phyloP scores from a whole-genome alignment of 1,284 basidiomycete genomes.

The Ustilago loliicola region DNA sequence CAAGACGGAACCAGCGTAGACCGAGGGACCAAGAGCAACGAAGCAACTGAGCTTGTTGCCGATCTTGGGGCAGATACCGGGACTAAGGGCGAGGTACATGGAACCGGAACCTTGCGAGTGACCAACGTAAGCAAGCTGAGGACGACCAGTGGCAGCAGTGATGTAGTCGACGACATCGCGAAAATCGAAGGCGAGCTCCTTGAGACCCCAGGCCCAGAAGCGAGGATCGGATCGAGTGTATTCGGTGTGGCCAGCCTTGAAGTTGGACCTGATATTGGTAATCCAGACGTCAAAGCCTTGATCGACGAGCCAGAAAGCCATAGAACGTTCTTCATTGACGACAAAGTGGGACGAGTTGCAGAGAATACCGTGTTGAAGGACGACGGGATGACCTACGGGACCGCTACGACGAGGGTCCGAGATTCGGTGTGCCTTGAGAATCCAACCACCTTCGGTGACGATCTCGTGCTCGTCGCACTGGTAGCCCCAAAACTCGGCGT shows the following conservation, averaged over 20 bases:
- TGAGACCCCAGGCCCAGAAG: conserved; percentile 70
- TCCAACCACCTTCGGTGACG: conserved; percentile 67
- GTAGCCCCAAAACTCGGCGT: conserved; percentile 71
- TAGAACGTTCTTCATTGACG: conserved; percentile 66
- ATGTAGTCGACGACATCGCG: conserved; percentile 68
- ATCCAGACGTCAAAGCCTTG: conserved; percentile 70
- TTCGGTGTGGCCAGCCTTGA: conserved; percentile 65
- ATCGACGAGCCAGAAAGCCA: conserved; percentile 70
- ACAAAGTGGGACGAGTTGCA: conserved; percentile 69
- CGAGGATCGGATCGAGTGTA: conserved; percentile 65
- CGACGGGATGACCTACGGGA: conserved; percentile 65
- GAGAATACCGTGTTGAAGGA: conserved; percentile 69
- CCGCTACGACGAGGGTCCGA: conserved; percentile 67
- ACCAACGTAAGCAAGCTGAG: conserved; percentile 66
- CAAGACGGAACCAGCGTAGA: conserved; percentile 68
- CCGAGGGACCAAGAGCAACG: conserved; percentile 67
- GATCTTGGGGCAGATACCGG: conserved; percentile 65
- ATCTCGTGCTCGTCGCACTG: conserved; percentile 70
- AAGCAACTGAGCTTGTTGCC: conserved; percentile 66
- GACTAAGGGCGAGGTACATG: conserved; percentile 68
- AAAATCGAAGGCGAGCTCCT: conserved; percentile 68
- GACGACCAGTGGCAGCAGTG: conserved; percentile 58
- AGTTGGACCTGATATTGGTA: conserved; percentile 69
- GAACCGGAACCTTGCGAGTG: conserved; percentile 69
- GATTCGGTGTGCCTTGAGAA: conserved; percentile 69